phyloP scores from a whole-genome alignment of 2,329 filamentous ascomycete species.

The Dactylellina haptotyla region DNA sequence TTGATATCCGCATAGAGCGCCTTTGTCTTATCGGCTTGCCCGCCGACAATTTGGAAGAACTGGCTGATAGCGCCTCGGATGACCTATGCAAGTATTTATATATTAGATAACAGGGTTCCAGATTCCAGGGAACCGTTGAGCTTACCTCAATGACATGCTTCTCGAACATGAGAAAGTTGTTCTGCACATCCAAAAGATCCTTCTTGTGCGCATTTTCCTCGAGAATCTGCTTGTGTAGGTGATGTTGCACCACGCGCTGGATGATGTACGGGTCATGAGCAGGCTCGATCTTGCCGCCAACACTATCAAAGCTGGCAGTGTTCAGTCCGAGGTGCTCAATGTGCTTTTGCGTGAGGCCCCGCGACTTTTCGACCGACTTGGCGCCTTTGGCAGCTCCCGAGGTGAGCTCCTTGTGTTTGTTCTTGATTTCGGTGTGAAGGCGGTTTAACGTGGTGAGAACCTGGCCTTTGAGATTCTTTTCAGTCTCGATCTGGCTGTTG shows the following conservation, averaged over 20 bases:
- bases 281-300: constrained; percentile 72
- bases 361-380: constrained; percentile 91
- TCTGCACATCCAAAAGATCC: constrained; percentile 90
- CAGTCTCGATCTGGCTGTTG: constrained; percentile 89
- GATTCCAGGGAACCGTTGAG: too few relatives aligned
- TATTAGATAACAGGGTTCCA: too few relatives aligned
- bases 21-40: constrained; percentile 82
- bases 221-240: constrained; percentile 86
- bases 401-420: constrained; percentile 88
- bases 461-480: constrained; percentile 85
- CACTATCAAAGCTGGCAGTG: constrained; percentile 79
- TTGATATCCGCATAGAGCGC: constrained; percentile 83
- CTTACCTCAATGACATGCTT: constrained; percentile 73
- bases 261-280: constrained; percentile 88
- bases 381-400: constrained; percentile 82
- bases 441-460: constrained; percentile 89
- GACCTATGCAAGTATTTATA: constrained; percentile 69
- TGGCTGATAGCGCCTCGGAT: constrained; percentile 83
- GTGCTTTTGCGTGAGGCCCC: constrained; percentile 87
- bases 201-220: constrained; percentile 97
- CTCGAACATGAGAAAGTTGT: constrained; percentile 88
- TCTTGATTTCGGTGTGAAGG: constrained; percentile 95
- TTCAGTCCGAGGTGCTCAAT: constrained; percentile 93
- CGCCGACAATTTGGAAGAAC: constrained; percentile 81
- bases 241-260: constrained; percentile 80